These are phyloP conservation scores for Scedosporium minutisporum DNA, from an alignment of 2,329 filamentous ascomycete genomes.

Conservation along the genomic window DNA sequence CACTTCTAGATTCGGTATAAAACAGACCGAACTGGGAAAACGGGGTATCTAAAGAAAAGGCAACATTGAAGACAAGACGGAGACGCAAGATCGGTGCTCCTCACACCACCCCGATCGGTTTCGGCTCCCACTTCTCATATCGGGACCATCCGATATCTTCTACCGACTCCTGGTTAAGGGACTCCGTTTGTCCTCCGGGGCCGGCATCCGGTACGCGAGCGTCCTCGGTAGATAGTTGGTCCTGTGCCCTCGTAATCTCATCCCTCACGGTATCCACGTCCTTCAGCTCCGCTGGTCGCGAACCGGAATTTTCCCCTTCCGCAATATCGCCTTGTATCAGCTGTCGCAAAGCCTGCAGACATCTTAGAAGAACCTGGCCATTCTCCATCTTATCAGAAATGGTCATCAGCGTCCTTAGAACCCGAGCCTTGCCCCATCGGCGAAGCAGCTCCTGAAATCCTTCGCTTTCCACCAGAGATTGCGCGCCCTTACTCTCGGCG, in stretches of 20 bases:
- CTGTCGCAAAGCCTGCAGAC: slow-evolving; percentile 31
- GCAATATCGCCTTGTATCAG: slow-evolving; percentile 26
- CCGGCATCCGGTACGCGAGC: background rate
- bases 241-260: slow-evolving; percentile 24
- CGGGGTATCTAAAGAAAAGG: slow-evolving; percentile 3
- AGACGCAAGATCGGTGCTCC: background rate
- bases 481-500: slow-evolving; percentile 14
- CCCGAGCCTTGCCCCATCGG: slow-evolving; percentile 24
- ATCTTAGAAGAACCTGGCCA: slow-evolving; percentile 33
- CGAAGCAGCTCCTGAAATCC: slow-evolving; percentile 21
- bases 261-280: slow-evolving; percentile 27
- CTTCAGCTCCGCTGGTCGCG: slow-evolving; percentile 21
- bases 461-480: slow-evolving; percentile 12
- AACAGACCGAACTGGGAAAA: background rate
- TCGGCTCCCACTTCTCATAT: slow-evolving; percentile 10
- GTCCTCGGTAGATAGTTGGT: background rate
- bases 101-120: slow-evolving; percentile 10
- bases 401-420: slow-evolving; percentile 28
- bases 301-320: slow-evolving; percentile 31
- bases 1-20: background rate
- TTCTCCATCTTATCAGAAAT: slow-evolving; percentile 30
- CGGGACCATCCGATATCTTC: slow-evolving; percentile 9
- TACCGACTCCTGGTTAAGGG: background rate
- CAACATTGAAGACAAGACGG: background rate
- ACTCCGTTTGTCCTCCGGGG: background rate